Percentiles rank a stretch among this genome's conserved stretches.
Conservation (phyloP, 2,329 filamentous ascomycete species). For the Ramularia collo-cygni region DNA sequence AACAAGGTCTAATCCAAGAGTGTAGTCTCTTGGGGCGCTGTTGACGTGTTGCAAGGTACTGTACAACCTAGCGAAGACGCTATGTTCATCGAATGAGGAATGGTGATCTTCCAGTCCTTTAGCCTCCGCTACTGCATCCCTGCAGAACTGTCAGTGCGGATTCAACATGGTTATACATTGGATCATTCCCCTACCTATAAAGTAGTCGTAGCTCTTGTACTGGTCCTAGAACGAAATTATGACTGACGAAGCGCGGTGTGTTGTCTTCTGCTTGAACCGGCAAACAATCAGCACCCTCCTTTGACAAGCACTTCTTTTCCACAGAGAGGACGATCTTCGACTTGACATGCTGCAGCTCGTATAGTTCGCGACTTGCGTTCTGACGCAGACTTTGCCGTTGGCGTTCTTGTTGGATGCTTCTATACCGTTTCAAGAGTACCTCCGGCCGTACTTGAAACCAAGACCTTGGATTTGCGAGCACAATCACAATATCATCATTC, state of each 20-base stretch:
- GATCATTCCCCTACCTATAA: slow-evolving; percentile 3
- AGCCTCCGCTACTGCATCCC: slow-evolving; percentile 4
- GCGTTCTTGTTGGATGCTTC: slow-evolving; percentile 1
- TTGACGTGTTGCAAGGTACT: slow-evolving; percentile 1
- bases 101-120: neutral
- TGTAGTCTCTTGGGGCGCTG: neutral
- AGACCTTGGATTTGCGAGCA: slow-evolving; percentile 7
- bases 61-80: slow-evolving; percentile 7
- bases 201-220: slow-evolving; percentile 5
- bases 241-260: slow-evolving; percentile 8
- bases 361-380: neutral
- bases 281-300: slow-evolving; percentile 3
- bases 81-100: slow-evolving; percentile 5
- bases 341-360: neutral
- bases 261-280: slow-evolving; percentile 4
- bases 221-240: slow-evolving; percentile 7
- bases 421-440: slow-evolving; percentile 10
- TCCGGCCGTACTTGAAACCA: slow-evolving; percentile 15
- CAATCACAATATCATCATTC: slow-evolving; percentile 6
- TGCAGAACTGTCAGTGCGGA: too few relatives aligned
- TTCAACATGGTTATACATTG: too few relatives aligned
- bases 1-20: slow-evolving; percentile 8
- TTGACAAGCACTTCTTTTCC: slow-evolving; percentile 4
- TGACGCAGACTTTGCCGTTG: neutral
- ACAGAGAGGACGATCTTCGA: slow-evolving; percentile 9